Evolutionary conservation across 257 asterid genomes (phyloP).

Genomic region (Cruciata laevipes): DNA sequence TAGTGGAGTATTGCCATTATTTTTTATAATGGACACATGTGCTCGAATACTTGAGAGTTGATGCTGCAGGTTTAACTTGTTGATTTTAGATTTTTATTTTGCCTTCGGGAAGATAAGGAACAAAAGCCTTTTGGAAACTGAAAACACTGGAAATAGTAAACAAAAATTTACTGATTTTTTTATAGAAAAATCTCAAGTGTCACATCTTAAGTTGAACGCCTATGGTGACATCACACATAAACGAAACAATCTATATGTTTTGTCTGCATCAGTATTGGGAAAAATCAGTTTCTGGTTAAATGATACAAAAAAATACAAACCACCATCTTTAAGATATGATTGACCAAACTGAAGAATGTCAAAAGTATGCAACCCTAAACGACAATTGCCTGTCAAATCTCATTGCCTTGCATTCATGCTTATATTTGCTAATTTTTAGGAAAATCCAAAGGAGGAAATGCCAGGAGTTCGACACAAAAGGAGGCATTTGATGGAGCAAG

Average conservation of each 20-base stretch:
- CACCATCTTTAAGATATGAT: background rate
- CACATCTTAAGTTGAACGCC: background rate
- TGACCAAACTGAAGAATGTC: background rate
- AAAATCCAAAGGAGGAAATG: constrained; percentile 32
- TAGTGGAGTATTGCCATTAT: background rate
- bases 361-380: background rate
- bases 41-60: background rate
- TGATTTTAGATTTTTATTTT: background rate
- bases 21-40: background rate
- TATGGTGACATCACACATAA: background rate
- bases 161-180: too few relatives aligned
- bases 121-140: background rate
- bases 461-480: constrained; percentile 45
- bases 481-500: constrained; percentile 93
- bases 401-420: background rate
- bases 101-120: background rate
- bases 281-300: background rate
- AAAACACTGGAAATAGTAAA: too few relatives aligned
- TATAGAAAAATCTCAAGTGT: too few relatives aligned
- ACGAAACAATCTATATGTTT: background rate
- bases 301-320: background rate
- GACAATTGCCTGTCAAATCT: background rate
- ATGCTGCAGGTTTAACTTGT: background rate
- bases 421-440: constrained; percentile 22
- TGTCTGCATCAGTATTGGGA: background rate